phyloP scores from a whole-genome alignment of 78 protist genomes.

The Dictyostelium purpureum region DNA sequence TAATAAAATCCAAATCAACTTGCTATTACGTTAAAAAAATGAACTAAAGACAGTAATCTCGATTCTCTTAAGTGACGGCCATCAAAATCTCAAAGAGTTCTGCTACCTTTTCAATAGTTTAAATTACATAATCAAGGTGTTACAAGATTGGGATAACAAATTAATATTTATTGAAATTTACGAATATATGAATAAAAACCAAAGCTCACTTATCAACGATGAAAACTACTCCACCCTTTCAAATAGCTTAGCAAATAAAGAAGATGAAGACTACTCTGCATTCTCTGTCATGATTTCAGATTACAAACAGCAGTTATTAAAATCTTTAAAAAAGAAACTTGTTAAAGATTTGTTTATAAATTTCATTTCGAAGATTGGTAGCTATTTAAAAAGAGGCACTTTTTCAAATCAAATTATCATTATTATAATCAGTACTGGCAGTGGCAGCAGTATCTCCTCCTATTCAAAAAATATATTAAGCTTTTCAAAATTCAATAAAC shows the following conservation, averaged over 20 bases:
- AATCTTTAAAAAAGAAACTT: slow-evolving; percentile 13
- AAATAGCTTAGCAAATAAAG: neutral
- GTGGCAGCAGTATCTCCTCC: no score
- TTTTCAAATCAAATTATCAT: neutral
- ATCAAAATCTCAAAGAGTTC: slow-evolving; percentile 14
- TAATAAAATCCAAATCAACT: slow-evolving; percentile 42
- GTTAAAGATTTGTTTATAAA: slow-evolving; percentile 8
- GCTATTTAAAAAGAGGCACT: slow-evolving; percentile 1
- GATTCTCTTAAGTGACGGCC: neutral
- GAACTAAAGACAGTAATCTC: neutral
- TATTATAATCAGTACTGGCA: no score
- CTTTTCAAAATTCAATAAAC: no score
- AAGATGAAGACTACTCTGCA: slow-evolving; percentile 34
- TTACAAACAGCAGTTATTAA: slow-evolving; percentile 20
- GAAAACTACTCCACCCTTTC: no score
- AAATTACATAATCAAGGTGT: neutral
- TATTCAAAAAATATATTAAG: no score
- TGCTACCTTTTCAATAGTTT: slow-evolving; percentile 18
- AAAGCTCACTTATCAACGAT: no score
- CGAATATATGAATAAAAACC: slow-evolving; percentile 40
- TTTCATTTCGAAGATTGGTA: neutral
- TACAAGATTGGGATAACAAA: slow-evolving; percentile 64
- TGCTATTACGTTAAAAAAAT: slow-evolving; percentile 18
- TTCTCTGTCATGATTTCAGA: slow-evolving; percentile 6
- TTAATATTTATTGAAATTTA: slow-evolving; percentile 36